These are phyloP conservation scores for Metschnikowia baotianmanensis DNA, from an alignment of 805 yeast genomes.

Conservation along the genomic window DNA sequence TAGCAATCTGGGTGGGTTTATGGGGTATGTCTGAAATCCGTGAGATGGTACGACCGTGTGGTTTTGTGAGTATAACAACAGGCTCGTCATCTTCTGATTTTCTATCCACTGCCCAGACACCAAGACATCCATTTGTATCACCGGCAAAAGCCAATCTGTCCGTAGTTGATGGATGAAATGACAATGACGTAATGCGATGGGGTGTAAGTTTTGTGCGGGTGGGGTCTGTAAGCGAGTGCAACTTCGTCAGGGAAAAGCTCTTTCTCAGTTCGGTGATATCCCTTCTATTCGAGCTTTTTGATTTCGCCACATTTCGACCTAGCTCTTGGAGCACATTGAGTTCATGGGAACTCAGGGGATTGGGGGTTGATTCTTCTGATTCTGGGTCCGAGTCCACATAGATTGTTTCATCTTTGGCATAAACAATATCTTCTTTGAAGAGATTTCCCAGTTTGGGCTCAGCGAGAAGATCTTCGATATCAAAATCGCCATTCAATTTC, in stretches of 20 bases:
- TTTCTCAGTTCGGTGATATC: not conserved
- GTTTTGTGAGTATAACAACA: constrained; percentile 60
- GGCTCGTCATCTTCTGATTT: constrained; percentile 39
- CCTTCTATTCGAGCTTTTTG: not conserved
- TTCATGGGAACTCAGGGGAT: not conserved
- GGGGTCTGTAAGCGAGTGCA: constrained; percentile 4
- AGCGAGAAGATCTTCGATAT: constrained; percentile 55
- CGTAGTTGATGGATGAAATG: constrained; percentile 70
- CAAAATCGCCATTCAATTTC: constrained; percentile 64
- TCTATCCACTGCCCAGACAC: constrained; percentile 79
- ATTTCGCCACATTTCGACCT: not conserved
- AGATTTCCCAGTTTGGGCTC: constrained; percentile 38
- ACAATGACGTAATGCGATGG: constrained; percentile 70
- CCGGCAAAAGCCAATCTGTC: constrained; percentile 77
- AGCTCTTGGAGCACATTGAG: not conserved
- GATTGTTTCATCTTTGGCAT: not conserved
- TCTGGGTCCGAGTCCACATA: not conserved
- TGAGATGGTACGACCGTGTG: constrained; percentile 76
- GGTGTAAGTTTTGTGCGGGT: constrained; percentile 49
- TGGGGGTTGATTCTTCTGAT: not conserved
- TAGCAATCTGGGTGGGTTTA: constrained; percentile 53
- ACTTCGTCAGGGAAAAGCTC: not conserved
- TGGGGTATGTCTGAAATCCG: constrained; percentile 53
- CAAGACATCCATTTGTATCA: constrained; percentile 83
- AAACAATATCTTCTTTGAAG: constrained; percentile 23